Evolutionary conservation across 2,329 filamentous ascomycete genomes (phyloP).

Genomic region (Neonectria magnoliae): DNA sequence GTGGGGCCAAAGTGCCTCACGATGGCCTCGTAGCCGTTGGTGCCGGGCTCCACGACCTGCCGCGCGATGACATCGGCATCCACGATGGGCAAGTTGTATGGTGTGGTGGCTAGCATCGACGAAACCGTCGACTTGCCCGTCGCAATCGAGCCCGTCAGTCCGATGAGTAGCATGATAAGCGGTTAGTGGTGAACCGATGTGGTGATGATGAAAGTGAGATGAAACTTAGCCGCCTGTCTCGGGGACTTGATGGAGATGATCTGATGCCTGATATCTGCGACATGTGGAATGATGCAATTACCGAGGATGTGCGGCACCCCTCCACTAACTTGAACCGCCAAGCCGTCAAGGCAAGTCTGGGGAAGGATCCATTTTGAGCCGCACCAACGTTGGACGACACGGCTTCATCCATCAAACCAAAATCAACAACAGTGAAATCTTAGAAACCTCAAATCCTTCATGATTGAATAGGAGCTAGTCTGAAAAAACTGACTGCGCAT

Average conservation of each 20-base stretch:
- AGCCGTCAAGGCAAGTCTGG: slow-evolving; percentile 10
- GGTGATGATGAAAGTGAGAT: not conserved
- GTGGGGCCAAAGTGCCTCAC: slow-evolving; percentile 81
- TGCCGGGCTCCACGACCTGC: slow-evolving; percentile 93
- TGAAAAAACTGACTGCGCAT: not conserved
- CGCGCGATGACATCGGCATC: slow-evolving; percentile 94
- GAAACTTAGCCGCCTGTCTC: not conserved
- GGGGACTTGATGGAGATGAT: slow-evolving; percentile 21
- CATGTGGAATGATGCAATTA: slow-evolving; percentile 35
- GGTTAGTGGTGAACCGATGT: not conserved
- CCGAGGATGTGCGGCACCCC: slow-evolving; percentile 27
- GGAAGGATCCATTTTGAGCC: slow-evolving; percentile 15
- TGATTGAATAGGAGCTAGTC: not conserved
- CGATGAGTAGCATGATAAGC: slow-evolving; percentile 86
- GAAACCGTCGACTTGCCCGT: slow-evolving; percentile 99
- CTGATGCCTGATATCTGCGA: slow-evolving; percentile 19
- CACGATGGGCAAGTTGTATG: slow-evolving; percentile 88
- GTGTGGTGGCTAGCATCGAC: slow-evolving; percentile 78
- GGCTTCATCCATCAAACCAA: not conserved
- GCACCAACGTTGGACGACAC: slow-evolving; percentile 24
- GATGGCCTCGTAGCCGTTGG: slow-evolving; percentile 83
- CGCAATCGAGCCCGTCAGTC: slow-evolving; percentile 95
- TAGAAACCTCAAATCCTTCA: not conserved
- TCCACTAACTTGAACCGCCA: not conserved
- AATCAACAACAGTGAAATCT: not conserved